Conservation (phyloP, 495 filamentous ascomycete species). For the Tuber calosporum region DNA sequence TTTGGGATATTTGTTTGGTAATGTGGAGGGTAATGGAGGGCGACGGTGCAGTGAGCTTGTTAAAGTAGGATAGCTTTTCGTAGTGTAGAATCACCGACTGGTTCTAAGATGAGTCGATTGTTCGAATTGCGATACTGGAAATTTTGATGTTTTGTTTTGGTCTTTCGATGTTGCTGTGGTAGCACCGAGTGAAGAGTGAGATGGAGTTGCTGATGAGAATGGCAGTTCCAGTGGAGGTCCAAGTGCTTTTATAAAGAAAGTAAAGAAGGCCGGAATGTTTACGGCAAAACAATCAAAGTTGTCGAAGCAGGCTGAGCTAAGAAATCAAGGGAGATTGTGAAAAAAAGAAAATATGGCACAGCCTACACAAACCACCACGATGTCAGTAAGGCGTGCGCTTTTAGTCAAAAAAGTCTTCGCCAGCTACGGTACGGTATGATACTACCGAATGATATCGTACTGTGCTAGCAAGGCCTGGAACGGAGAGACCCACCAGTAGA, state of each 20-base stretch:
- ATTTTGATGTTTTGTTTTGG: not conserved
- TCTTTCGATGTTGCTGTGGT: not conserved
- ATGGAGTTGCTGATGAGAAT: slow-evolving; percentile 3
- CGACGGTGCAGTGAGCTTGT: not conserved
- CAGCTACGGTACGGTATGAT: not conserved
- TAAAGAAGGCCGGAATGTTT: not conserved
- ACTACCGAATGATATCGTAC: slow-evolving; percentile 23
- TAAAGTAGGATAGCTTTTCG: not conserved
- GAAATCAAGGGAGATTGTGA: slow-evolving; percentile 12
- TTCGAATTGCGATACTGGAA: not conserved
- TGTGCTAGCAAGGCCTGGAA: not conserved
- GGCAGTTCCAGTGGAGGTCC: not conserved
- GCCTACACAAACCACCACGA: slow-evolving; percentile 20
- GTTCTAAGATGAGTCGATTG: not conserved
- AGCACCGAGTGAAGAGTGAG: not conserved
- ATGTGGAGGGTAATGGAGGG: not conserved
- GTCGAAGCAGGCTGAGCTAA: not conserved
- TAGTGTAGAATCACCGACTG: not conserved
- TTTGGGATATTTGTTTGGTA: not conserved
- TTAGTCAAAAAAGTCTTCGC: not conserved
- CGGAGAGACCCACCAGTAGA: slow-evolving; percentile 20
- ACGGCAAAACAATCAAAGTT: not conserved
- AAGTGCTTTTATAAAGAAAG: not conserved
- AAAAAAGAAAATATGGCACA: slow-evolving; percentile 30
- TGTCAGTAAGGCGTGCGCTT: slow-evolving; percentile 31